Percentiles rank a stretch among this genome's conserved stretches.
Conservation (phyloP, 2,329 filamentous ascomycete species). For the Cercospora zeina region DNA sequence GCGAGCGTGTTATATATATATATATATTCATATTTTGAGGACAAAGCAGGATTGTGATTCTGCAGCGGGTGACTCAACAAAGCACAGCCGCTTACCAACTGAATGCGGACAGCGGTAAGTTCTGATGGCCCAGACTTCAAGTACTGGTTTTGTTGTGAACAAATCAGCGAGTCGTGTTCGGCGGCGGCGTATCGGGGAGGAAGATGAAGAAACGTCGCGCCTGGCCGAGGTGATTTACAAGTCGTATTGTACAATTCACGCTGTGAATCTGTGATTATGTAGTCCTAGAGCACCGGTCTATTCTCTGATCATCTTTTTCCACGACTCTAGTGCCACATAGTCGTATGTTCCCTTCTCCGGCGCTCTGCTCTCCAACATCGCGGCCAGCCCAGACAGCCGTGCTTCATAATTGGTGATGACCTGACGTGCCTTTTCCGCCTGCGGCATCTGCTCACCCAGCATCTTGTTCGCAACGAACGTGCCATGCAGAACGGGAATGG, state of each 20-base stretch:
- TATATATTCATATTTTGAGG: too few relatives aligned
- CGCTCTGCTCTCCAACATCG: constrained; percentile 30
- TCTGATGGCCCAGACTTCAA: neutral
- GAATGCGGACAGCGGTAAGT: constrained; percentile 1
- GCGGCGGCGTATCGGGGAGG: too few relatives aligned
- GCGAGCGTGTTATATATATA: neutral
- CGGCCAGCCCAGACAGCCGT: constrained; percentile 29
- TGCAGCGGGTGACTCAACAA: constrained; percentile 1
- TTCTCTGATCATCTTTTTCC: constrained; percentile 32
- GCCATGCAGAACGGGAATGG: constrained; percentile 48
- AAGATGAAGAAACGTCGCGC: neutral
- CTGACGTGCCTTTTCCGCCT: constrained; percentile 26
- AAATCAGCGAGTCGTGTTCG: neutral
- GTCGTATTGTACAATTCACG: neutral
- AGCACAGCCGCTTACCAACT: constrained; percentile 2
- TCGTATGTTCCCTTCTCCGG: constrained; percentile 33
- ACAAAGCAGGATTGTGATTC: neutral
- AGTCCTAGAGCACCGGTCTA: neutral
- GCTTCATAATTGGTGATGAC: constrained; percentile 35
- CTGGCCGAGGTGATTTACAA: neutral
- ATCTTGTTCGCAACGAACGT: constrained; percentile 47
- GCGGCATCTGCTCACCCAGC: constrained; percentile 42
- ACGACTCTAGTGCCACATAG: constrained; percentile 33
- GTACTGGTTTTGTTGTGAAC: neutral
- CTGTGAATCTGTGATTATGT: neutral